These are phyloP conservation scores for Trichoderma cornu-damae DNA, from an alignment of 2,329 filamentous ascomycete species.

Conservation along the genomic window DNA sequence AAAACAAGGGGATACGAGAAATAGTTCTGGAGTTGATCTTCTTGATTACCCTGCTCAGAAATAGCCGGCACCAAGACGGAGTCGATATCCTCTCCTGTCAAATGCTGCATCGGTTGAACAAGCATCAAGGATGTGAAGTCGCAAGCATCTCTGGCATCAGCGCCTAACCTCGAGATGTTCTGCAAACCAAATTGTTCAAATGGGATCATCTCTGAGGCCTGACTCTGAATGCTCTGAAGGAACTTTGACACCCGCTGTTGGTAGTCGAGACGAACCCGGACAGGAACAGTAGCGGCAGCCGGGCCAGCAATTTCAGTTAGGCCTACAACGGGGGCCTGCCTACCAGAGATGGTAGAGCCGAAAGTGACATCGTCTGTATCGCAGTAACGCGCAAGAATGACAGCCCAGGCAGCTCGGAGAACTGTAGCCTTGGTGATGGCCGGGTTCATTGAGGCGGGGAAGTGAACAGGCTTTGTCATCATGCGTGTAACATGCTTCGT, in stretches of 20 bases:
- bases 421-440: slow-evolving; percentile 22
- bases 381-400: slow-evolving; percentile 12
- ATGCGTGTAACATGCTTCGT: slow-evolving; percentile 11
- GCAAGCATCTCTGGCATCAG: slow-evolving; percentile 8
- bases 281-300: slow-evolving; percentile 21
- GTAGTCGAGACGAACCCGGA: slow-evolving; percentile 19
- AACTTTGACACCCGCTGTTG: slow-evolving; percentile 17
- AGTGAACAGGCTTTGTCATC: slow-evolving; percentile 4
- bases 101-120: slow-evolving; percentile 14
- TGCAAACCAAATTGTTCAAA: slow-evolving; percentile 15
- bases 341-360: slow-evolving; percentile 20
- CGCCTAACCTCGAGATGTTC: slow-evolving; percentile 10
- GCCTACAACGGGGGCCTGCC: slow-evolving; percentile 19
- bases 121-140: slow-evolving; percentile 12
- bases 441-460: neutral
- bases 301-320: slow-evolving; percentile 21
- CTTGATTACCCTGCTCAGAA: neutral
- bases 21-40: neutral
- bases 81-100: neutral
- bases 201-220: slow-evolving; percentile 19
- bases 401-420: slow-evolving; percentile 29
- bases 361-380: slow-evolving; percentile 16
- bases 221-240: slow-evolving; percentile 20
- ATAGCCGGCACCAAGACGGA: neutral
- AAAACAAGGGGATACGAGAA: slow-evolving; percentile 16